Percentiles rank a stretch among this genome's conserved stretches.
Evolutionary conservation across 768 basidiomycete species (phyloP).

Genomic region (Suillus weaverae): DNA sequence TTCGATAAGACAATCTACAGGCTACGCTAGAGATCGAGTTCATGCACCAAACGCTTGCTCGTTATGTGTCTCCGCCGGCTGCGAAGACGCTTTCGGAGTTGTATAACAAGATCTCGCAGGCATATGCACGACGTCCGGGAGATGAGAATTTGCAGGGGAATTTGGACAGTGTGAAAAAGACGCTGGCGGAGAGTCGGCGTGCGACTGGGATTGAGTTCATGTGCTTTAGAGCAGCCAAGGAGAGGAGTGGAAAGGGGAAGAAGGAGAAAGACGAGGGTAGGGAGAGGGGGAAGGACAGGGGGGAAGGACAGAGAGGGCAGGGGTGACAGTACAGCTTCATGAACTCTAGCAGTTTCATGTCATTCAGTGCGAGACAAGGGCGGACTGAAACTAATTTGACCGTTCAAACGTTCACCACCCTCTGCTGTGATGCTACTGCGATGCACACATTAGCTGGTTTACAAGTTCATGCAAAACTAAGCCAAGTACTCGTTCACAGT

Average conservation of each 20-base stretch:
- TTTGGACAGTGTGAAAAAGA: conserved; percentile 90
- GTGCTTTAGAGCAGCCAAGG: conserved; percentile 82
- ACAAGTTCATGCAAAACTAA: not conserved
- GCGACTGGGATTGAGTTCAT: conserved; percentile 94
- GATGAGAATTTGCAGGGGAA: conserved; percentile 85
- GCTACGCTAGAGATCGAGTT: conserved; percentile 99
- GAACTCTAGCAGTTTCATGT: not conserved
- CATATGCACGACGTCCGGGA: conserved; percentile 82
- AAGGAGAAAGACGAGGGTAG: not conserved
- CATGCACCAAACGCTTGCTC: conserved; percentile 92
- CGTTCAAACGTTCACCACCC: not conserved
- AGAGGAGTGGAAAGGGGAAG: conserved; percentile 21
- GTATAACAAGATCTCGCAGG: conserved; percentile 92
- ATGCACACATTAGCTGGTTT: not conserved
- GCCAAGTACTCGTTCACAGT: not conserved
- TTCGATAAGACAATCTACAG: conserved; percentile 39
- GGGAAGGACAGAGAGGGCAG: conserved; percentile 12
- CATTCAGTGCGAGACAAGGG: not conserved
- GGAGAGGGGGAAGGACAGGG: conserved; percentile 13
- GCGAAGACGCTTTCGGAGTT: conserved; percentile 86
- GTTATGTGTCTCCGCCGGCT: conserved; percentile 81
- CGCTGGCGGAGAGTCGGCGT: conserved; percentile 80
- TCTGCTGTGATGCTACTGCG: not conserved
- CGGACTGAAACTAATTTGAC: not conserved
- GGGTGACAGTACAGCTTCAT: conserved; percentile 2